Base-by-base conservation (phyloP, 192 early-diverging fungal genomes). In the Coemansia sp. region DNA sequence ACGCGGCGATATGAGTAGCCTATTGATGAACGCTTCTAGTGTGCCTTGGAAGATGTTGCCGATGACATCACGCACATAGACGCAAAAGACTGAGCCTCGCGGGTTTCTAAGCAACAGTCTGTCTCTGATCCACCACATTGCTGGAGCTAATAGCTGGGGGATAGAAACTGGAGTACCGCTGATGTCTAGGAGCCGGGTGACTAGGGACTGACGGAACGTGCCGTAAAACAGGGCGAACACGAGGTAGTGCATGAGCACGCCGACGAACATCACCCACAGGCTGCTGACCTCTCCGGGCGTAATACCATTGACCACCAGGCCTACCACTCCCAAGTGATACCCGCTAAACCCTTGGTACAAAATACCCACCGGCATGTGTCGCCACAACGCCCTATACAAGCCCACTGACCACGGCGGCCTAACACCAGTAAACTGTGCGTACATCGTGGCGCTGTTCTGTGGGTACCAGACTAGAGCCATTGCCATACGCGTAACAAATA, bases 141-240 rank as follows among this genome's bases (percentile, higher is more conserved):
- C 64, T 13, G 71, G 68, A 5, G 22, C 11, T n/a, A 68, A 11
- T 3, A 70, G 49, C 6, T 38, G 39, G 4, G 9, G 16, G 0
- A 36, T 22, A n/a, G 57, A 33, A 16, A 40, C 3, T 22, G 16
- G 22, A 38, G 55, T 38, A n/a, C 11, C 36, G 12, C 33, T 12
- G 9, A 65, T 40, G 4, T 64, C 31, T 50, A 49, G 57, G 24
- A 81, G 41, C 20, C 74, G 74, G 33, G 65, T 55, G 3, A 64
- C 57, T 1, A 77, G 53, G 22, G 74, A 64, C 44, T 81, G 79
- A 5, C 79, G 79, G 58, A 73, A 24, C 5, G 62, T 33, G 7
- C 79, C 79, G 71, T 81, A 81, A 16, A 73, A n/a, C 15, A 73
- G n/a, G 12, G 63, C 67, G 24, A 70, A 81, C 13, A 22, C 13